Conservation (phyloP, 148 eudicot genomes). For the Camellia lanceoleosa region DNA sequence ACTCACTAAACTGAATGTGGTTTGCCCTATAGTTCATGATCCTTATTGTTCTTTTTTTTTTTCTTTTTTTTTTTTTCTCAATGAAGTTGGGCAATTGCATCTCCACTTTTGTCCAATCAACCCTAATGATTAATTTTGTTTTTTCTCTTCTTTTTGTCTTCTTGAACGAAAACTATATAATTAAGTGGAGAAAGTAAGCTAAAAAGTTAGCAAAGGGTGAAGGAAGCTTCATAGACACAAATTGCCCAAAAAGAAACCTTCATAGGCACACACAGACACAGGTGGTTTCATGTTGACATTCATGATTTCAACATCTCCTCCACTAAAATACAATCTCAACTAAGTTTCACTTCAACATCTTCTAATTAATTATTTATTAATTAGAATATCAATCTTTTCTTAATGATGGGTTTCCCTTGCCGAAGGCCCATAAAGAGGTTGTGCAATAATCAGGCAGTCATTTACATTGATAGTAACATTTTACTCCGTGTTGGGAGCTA, state of each 20-base stretch:
- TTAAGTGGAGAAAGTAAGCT: background rate
- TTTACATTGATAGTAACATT: background rate
- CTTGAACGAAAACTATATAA: background rate
- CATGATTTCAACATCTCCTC: background rate
- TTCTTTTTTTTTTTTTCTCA: background rate
- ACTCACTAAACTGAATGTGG: background rate
- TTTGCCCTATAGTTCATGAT: background rate
- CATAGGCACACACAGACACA: background rate
- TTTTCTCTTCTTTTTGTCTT: background rate
- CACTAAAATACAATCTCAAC: background rate
- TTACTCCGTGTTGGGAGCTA: background rate
- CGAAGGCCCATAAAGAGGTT: background rate
- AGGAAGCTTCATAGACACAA: background rate
- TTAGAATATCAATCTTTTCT: background rate
- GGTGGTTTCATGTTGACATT: background rate
- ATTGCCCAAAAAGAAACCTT: no score
- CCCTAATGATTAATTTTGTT: background rate
- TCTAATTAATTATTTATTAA: background rate
- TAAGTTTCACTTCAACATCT: background rate
- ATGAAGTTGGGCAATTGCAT: background rate
- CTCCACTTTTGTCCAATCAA: background rate
- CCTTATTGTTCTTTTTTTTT: background rate
- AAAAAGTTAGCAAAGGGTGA: background rate
- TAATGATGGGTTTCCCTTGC: background rate
- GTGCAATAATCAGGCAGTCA: background rate